A percentile compares a stretch with the other conserved stretches of the same genome.
Evolutionary conservation across 371 early-diverging fungal genomes (phyloP).

Genomic region (Umbelopsis sp.): DNA sequence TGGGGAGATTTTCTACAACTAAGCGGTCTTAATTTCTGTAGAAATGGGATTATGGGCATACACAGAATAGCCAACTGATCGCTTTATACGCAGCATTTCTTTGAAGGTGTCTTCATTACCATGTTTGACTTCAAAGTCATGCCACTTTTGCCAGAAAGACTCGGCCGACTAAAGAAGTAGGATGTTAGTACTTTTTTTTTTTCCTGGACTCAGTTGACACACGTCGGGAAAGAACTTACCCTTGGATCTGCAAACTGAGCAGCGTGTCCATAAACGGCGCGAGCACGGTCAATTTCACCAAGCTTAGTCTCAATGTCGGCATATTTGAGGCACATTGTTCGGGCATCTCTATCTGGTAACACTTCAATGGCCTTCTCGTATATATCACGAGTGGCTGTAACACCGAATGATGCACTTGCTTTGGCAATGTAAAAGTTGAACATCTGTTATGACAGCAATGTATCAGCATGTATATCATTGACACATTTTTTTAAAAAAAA

Average conservation of each 20-base stretch:
- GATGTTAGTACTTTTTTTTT: not conserved
- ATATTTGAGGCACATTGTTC: slow-evolving; percentile 81
- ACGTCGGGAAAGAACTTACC: slow-evolving; percentile 35
- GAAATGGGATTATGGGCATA: slow-evolving; percentile 15
- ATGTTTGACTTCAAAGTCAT: slow-evolving; percentile 94
- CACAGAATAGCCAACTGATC: slow-evolving; percentile 57
- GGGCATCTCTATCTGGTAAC: slow-evolving; percentile 83
- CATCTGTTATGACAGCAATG: slow-evolving; percentile 47
- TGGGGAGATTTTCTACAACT: not conserved
- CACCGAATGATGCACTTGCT: slow-evolving; percentile 85
- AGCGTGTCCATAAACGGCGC: slow-evolving; percentile 90
- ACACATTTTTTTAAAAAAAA: not conserved
- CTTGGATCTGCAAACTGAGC: slow-evolving; percentile 91
- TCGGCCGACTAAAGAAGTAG: slow-evolving; percentile 28
- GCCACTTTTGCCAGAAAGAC: slow-evolving; percentile 92
- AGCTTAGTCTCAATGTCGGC: slow-evolving; percentile 87
- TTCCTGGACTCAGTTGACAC: not conserved
- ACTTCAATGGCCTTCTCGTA: slow-evolving; percentile 90
- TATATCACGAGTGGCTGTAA: slow-evolving; percentile 86
- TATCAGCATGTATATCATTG: not conserved
- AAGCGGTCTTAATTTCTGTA: slow-evolving; percentile 11
- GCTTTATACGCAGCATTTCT: slow-evolving; percentile 96
- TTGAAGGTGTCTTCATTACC: slow-evolving; percentile 98
- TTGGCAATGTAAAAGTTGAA: slow-evolving; percentile 91
- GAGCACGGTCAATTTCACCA: slow-evolving; percentile 95